These are phyloP conservation scores for Aphanomyces stellatus DNA, from an alignment of 352 stramenopile genomes.

Conservation along the genomic window DNA sequence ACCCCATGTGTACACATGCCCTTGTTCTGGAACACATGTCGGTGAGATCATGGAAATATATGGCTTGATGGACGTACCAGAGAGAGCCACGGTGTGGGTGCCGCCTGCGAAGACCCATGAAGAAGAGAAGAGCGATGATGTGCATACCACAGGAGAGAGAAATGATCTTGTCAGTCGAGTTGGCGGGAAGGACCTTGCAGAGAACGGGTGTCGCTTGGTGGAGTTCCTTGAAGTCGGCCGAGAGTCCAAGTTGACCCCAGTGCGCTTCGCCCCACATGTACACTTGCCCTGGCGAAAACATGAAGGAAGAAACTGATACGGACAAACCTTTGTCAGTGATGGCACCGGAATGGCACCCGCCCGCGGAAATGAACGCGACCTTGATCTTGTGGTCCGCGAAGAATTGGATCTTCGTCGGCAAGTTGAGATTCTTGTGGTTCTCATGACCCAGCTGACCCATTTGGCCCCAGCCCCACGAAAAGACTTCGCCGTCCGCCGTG, in stretches of 20 bases:
- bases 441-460: conserved; percentile 74
- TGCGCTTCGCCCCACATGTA: conserved; percentile 82
- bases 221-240: conserved; percentile 48
- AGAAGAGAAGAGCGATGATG: too few species aligned
- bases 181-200: conserved; percentile 46
- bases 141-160: conserved; percentile 61
- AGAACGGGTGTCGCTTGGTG: conserved; percentile 59
- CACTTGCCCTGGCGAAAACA: conserved; percentile 30
- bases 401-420: conserved; percentile 49
- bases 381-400: conserved; percentile 40
- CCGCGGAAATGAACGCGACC: conserved; percentile 71
- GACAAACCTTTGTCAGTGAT: conserved; percentile 52
- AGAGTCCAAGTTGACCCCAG: conserved; percentile 68
- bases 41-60: neutral
- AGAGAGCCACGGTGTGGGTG: conserved; percentile 64
- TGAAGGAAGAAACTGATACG: neutral
- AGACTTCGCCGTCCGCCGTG: conserved; percentile 46
- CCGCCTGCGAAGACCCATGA: conserved; percentile 25
- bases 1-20: conserved; percentile 48
- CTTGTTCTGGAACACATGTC: conserved; percentile 26
- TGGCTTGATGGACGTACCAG: conserved; percentile 5
- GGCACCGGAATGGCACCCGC: conserved; percentile 70
- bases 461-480: conserved; percentile 74
- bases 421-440: conserved; percentile 62
- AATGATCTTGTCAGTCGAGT: conserved; percentile 44